phyloP scores from a whole-genome alignment of 2,329 filamentous ascomycete genomes.

The Sclerotiophoma versabilis region DNA sequence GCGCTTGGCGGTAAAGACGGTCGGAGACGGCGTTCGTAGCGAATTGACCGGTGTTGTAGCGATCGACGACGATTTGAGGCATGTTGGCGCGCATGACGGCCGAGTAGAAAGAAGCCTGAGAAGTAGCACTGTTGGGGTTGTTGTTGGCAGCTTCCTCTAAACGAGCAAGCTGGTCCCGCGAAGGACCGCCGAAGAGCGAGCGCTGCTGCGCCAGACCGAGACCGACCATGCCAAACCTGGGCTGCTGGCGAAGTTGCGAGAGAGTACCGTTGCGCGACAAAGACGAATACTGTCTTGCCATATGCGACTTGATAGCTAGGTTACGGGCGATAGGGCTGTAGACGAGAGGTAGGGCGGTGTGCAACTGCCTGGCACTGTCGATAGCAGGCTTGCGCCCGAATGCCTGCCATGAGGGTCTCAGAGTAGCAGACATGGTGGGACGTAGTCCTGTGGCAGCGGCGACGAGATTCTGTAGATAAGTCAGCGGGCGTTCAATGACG shows the following conservation, averaged over 20 bases:
- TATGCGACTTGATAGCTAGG: constrained; percentile 33
- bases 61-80: constrained; percentile 89
- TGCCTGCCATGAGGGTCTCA: constrained; percentile 47
- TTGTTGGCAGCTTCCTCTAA: constrained; percentile 92
- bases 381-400: constrained; percentile 32
- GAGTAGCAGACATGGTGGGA: constrained; percentile 49
- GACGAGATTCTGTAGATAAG: constrained; percentile 52
- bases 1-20: constrained; percentile 77
- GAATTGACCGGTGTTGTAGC: constrained; percentile 86
- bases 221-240: constrained; percentile 43
- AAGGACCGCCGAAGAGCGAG: constrained; percentile 55
- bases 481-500: constrained; percentile 30
- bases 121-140: constrained; percentile 83
- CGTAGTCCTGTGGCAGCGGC: constrained; percentile 49
- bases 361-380: constrained; percentile 31
- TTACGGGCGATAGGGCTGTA: constrained; percentile 45
- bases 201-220: constrained; percentile 53
- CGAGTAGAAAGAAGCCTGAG: constrained; percentile 94
- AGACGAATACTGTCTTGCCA: constrained; percentile 50
- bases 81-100: constrained; percentile 89
- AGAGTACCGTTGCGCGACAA: constrained; percentile 45
- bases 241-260: constrained; percentile 39
- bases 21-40: constrained; percentile 82
- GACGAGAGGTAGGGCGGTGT: constrained; percentile 33
- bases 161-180: constrained; percentile 73